phyloP scores from a whole-genome alignment of 345 rosid genomes.

The Rhodamnia rubescens region DNA sequence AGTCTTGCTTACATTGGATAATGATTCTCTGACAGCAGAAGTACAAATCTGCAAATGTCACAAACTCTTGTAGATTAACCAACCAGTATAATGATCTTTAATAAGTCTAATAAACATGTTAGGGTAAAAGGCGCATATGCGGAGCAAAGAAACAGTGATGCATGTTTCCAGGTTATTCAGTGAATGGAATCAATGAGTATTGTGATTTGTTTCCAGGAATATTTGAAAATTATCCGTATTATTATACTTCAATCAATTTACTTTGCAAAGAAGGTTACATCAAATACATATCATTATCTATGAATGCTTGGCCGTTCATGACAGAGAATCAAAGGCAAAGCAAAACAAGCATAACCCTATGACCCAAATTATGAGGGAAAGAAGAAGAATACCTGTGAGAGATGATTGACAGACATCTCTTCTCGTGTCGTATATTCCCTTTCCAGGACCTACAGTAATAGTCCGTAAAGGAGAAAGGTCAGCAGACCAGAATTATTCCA shows the following conservation, averaged over 20 bases:
- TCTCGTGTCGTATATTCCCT: slow-evolving; percentile 29
- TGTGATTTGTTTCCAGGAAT: not conserved
- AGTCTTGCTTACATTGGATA: slow-evolving; percentile 72
- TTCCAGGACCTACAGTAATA: slow-evolving; percentile 54
- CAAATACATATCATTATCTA: not conserved
- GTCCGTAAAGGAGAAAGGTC: not conserved
- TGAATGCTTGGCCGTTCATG: not conserved
- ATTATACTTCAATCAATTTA: not conserved
- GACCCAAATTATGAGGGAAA: not conserved
- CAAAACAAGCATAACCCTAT: not conserved
- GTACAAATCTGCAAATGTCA: slow-evolving; percentile 60
- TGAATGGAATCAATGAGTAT: not conserved
- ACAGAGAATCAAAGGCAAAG: not conserved
- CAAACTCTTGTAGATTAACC: not conserved
- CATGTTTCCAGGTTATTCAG: not conserved
- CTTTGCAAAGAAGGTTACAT: not conserved
- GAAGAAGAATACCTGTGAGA: slow-evolving; percentile 40
- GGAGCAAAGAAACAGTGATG: not conserved
- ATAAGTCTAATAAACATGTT: not conserved
- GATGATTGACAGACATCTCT: slow-evolving; percentile 48
- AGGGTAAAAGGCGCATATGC: not conserved
- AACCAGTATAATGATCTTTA: not conserved
- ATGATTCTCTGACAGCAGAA: slow-evolving; percentile 73
- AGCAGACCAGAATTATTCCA: not conserved
- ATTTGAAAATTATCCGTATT: not conserved